These are phyloP conservation scores for Geotrichum cucujoidarum DNA, from an alignment of 1,139 yeast species.

Conservation along the genomic window DNA sequence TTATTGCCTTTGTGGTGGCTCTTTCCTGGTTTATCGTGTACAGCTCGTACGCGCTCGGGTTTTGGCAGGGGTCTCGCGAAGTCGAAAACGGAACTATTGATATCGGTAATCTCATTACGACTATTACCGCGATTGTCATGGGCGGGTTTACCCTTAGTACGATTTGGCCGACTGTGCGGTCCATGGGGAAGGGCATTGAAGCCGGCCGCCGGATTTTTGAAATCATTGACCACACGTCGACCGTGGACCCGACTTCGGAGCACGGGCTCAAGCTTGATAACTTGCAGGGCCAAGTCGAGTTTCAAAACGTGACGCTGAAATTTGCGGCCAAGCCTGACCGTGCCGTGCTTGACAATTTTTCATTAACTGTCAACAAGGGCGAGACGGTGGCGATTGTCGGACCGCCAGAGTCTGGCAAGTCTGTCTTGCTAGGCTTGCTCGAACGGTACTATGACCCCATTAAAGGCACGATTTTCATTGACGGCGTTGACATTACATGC, in stretches of 20 bases:
- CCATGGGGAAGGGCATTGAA: slow-evolving; percentile 40
- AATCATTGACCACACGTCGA: slow-evolving; percentile 41
- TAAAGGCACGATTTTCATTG: slow-evolving; percentile 60
- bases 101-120: slow-evolving; percentile 38
- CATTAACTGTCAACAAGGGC: slow-evolving; percentile 59
- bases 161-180: slow-evolving; percentile 40
- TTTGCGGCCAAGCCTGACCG: slow-evolving; percentile 83
- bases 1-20: slow-evolving; percentile 37
- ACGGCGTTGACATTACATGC: slow-evolving; percentile 56
- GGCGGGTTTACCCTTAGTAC: slow-evolving; percentile 42
- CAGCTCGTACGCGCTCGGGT: slow-evolving; percentile 40
- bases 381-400: slow-evolving; percentile 87
- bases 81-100: slow-evolving; percentile 34
- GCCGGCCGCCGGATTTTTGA: slow-evolving; percentile 41
- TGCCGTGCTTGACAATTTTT: slow-evolving; percentile 56
- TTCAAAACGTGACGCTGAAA: slow-evolving; percentile 60
- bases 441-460: slow-evolving; percentile 62
- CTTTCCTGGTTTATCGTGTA: slow-evolving; percentile 37
- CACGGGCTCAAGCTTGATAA: slow-evolving; percentile 25
- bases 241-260: slow-evolving; percentile 34
- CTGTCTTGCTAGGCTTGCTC: slow-evolving; percentile 71
- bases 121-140: slow-evolving; percentile 39
- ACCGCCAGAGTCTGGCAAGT: slow-evolving; percentile 93
- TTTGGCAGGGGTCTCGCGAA: slow-evolving; percentile 43
- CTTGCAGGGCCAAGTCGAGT: slow-evolving; percentile 47